A percentile compares a stretch with the other conserved stretches of the same genome.
phyloP scores from a whole-genome alignment of 371 early-diverging fungal genomes.

The Scutellospora calospora region DNA sequence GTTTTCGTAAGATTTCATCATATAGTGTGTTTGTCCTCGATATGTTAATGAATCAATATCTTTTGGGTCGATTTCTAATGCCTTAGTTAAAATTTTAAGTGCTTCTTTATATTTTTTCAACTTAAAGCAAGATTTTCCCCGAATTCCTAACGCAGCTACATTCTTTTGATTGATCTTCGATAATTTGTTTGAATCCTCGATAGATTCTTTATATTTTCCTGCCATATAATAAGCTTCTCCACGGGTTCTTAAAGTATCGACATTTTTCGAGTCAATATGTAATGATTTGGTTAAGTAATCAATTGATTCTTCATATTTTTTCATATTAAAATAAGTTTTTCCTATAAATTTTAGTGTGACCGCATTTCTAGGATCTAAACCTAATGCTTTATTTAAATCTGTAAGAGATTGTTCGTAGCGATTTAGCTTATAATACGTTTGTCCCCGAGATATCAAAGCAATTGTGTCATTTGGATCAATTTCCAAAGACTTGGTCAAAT shows the following conservation, averaged over 20 bases:
- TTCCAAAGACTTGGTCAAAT: no score
- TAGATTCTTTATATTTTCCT: not conserved
- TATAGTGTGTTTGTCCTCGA: slow-evolving; percentile 10
- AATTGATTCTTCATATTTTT: slow-evolving; percentile 33
- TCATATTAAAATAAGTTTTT: not conserved
- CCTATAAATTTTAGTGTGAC: slow-evolving; percentile 4
- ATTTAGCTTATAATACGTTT: not conserved
- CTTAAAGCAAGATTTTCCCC: no score
- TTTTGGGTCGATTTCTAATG: slow-evolving; percentile 5
- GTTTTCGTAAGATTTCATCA: slow-evolving; percentile 10
- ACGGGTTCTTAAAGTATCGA: not conserved
- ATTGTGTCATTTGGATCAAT: no score
- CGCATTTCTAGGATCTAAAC: not conserved
- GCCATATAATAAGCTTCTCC: slow-evolving; percentile 19
- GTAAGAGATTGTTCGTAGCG: slow-evolving; percentile 8
- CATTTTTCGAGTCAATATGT: not conserved
- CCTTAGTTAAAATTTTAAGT: slow-evolving; percentile 16
- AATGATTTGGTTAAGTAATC: slow-evolving; percentile 32
- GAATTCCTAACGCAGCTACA: no score
- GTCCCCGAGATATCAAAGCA: no score
- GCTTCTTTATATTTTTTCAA: slow-evolving; percentile 32
- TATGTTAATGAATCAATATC: not conserved
- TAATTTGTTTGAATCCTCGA: no score
- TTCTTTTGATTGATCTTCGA: no score
- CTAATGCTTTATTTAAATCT: slow-evolving; percentile 2